These are phyloP conservation scores for Fusarium humuli DNA, from an alignment of 2,329 filamentous ascomycete genomes.

Conservation along the genomic window DNA sequence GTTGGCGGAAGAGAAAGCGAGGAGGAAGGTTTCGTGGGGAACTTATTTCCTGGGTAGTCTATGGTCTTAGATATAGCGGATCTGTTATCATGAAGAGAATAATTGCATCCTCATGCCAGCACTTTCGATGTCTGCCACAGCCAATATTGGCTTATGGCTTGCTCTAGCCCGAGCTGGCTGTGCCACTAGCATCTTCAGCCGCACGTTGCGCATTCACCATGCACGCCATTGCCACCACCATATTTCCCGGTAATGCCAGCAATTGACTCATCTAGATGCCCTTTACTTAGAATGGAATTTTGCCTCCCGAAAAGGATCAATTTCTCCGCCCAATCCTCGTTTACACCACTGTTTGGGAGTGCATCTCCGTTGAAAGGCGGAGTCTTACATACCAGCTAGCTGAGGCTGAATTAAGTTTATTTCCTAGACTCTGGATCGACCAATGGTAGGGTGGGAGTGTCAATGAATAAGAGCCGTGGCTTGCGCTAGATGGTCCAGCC, in stretches of 20 bases:
- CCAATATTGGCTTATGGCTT: no score
- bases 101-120: no score
- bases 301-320: neutral
- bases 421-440: neutral
- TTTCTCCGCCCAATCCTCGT: no score
- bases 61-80: no score
- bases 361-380: neutral
- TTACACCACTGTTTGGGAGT: fast-evolving
- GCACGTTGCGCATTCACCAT: neutral
- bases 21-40: no score
- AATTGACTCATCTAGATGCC: neutral
- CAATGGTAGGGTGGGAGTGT: neutral
- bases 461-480: neutral
- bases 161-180: neutral
- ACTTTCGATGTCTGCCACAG: neutral
- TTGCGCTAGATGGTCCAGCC: neutral
- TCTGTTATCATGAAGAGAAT: no score
- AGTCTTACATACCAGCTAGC: neutral
- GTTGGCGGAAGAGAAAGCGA: no score
- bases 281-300: neutral
- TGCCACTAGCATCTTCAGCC: neutral
- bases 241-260: neutral
- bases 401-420: neutral
- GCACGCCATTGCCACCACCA: neutral
- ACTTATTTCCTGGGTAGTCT: no score